phyloP scores from a whole-genome alignment of 176 grass and related monocot species.

The Guadua angustifolia region DNA sequence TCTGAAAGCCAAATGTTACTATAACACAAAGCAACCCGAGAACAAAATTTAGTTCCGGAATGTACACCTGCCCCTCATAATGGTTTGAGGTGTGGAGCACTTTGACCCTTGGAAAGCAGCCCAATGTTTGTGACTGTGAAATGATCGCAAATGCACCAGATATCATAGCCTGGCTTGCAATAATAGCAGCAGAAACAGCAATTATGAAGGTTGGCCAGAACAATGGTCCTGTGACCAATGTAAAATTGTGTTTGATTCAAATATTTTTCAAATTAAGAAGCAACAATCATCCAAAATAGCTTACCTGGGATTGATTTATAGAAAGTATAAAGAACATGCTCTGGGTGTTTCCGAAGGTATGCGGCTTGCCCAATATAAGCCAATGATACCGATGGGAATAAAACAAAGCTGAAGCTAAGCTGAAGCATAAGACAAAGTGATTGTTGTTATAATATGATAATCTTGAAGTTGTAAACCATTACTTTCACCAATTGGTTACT shows the following conservation, averaged over 20 bases:
- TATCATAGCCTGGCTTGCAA: slow-evolving; percentile 73
- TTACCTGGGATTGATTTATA: slow-evolving; percentile 66
- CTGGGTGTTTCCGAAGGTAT: slow-evolving; percentile 46
- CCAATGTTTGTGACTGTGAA: slow-evolving; percentile 51
- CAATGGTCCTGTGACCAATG: slow-evolving; percentile 38
- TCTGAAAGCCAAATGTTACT: slow-evolving; percentile 44
- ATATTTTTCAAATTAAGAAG: background rate
- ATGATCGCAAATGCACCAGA: slow-evolving; percentile 59
- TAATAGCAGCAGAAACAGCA: slow-evolving; percentile 52
- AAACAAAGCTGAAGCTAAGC: slow-evolving; percentile 48
- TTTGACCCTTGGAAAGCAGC: slow-evolving; percentile 64
- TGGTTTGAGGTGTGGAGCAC: slow-evolving; percentile 52
- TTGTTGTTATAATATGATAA: background rate
- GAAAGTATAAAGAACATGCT: slow-evolving; percentile 47
- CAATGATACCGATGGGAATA: slow-evolving; percentile 54
- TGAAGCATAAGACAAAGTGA: slow-evolving; percentile 27
- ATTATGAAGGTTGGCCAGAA: slow-evolving; percentile 65
- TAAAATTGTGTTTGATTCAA: background rate
- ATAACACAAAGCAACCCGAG: slow-evolving; percentile 49
- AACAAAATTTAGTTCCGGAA: slow-evolving; percentile 62
- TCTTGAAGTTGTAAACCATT: background rate
- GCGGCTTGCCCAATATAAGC: slow-evolving; percentile 65
- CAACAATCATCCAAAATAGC: background rate
- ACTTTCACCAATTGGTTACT: background rate
- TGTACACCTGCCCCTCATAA: slow-evolving; percentile 62